These are phyloP conservation scores for Colletotrichum coccodes DNA, from an alignment of 2,329 filamentous ascomycete genomes.

Conservation along the genomic window DNA sequence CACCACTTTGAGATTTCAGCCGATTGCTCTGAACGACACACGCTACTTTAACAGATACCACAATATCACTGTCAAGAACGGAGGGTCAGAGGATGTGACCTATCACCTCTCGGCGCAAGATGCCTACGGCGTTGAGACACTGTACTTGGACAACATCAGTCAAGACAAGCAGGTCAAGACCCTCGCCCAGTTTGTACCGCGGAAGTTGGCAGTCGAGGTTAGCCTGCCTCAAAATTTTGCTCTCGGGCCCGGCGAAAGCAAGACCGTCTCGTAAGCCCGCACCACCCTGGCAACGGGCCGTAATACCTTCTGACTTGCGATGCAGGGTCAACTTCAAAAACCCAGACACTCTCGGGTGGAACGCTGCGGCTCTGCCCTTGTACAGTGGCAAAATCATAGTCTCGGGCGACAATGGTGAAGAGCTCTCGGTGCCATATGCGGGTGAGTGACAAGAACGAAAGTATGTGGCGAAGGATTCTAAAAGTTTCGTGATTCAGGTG, in stretches of 20 bases:
- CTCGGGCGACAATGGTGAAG: conserved; percentile 42
- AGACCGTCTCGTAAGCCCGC: conserved; percentile 38
- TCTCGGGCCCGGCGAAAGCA: conserved; percentile 37
- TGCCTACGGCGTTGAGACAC: conserved; percentile 49
- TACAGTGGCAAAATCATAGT: conserved; percentile 47
- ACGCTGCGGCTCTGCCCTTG: conserved; percentile 40
- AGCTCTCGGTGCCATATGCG: conserved; percentile 45
- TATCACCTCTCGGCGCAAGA: conserved; percentile 43
- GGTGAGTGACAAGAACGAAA: conserved; percentile 19
- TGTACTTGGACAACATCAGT: conserved; percentile 21
- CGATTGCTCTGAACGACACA: conserved; percentile 57
- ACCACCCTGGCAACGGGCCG: rapidly evolving
- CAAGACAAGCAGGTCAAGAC: not conserved
- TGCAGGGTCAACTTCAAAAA: conserved; percentile 41
- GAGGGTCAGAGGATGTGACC: conserved; percentile 43
- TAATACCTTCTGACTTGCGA: not conserved
- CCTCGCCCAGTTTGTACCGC: conserved; percentile 23
- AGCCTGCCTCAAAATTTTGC: conserved; percentile 36
- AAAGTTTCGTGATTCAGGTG: conserved; percentile 6
- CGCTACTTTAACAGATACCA: conserved; percentile 45
- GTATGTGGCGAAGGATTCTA: not conserved
- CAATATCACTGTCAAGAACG: conserved; percentile 47
- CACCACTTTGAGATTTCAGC: conserved; percentile 48
- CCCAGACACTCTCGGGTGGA: conserved; percentile 38
- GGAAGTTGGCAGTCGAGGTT: conserved; percentile 29